Base-by-base conservation (phyloP, 1,284 basidiomycete species). In the Fomitopsis schrenkii region DNA sequence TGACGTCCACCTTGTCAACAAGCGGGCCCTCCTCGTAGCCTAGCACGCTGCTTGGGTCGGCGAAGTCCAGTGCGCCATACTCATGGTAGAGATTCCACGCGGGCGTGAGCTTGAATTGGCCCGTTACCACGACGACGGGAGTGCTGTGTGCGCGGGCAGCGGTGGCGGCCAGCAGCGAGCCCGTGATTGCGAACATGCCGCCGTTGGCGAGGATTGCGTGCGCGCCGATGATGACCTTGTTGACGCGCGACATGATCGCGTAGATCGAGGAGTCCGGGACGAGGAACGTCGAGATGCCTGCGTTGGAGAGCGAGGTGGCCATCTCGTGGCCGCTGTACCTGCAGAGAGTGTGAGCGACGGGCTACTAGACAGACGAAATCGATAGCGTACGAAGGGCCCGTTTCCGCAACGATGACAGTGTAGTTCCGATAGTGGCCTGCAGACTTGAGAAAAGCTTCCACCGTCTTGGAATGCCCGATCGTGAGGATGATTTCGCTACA, bases 121-220 rank as follows among this genome's bases (percentile, higher is more conserved):
- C 97, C 1, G 95, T 90, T 66, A 94, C 93, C 17, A 98, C 93
- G 22, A 98, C 93, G 36, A 98, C 93, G 0, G 97, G 97, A 14
- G 94, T 97, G 65, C 89, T 87, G 77, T 98, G 95, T 26, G 90
- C 88, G 58, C 88, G 88, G n/a, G 97, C 97, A 28, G 96, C 95
- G 41, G 93, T 87, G 2, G 91, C 91, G 1, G 90, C 90, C 30
- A 96, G 82, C 14, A 95, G 82, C 0, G 93, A 89, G 15, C 97
- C 97, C 0, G 92, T 85, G 53, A 92, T 84, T 2, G 94, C 90
- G 70, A 97, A 95, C 80, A 98, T 88, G 2, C 96, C 96, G 22
- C 97, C 97, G 72, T 98, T 97, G 36, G 97, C 96, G 48, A 97
- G 87, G 66, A 99, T 92, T 9, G 92, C 88, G 74, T 98, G 97